phyloP scores from a whole-genome alignment of 179 eudicot genomes.

The Beta corolliflora region DNA sequence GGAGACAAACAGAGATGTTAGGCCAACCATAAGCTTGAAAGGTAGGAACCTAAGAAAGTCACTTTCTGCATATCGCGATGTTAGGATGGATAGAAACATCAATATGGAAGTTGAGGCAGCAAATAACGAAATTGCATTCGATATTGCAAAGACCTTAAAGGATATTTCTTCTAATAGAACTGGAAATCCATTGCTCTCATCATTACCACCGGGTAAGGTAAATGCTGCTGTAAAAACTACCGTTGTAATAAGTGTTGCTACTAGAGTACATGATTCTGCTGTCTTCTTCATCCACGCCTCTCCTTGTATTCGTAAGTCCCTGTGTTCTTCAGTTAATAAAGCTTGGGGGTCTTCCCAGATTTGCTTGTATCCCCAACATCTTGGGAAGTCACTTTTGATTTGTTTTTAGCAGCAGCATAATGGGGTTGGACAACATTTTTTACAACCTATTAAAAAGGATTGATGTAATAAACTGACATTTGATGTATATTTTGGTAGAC shows the following conservation, averaged over 20 bases:
- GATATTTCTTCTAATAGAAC: constrained; percentile 10
- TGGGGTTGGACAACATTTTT: constrained; percentile 11
- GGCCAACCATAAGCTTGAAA: constrained; percentile 31
- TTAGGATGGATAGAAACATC: constrained; percentile 41
- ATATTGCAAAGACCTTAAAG: constrained; percentile 30
- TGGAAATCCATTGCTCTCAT: constrained; percentile 19
- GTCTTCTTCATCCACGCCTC: constrained; percentile 15
- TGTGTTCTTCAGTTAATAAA: neutral
- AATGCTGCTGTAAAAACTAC: constrained; percentile 40
- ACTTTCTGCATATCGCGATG: constrained; percentile 39
- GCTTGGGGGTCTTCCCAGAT: neutral
- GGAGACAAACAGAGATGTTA: constrained; percentile 36
- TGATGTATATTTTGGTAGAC: no score
- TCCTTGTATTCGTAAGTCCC: neutral
- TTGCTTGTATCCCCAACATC: neutral
- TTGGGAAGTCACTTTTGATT: neutral
- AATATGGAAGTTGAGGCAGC: constrained; percentile 27
- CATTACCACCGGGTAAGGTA: constrained; percentile 44
- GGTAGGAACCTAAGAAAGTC: constrained; percentile 44
- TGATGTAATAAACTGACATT: neutral
- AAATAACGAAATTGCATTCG: constrained; percentile 25
- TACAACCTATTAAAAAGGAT: neutral
- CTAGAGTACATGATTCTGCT: constrained; percentile 33
- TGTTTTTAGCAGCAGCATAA: neutral
- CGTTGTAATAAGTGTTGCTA: constrained; percentile 31